Base-by-base conservation (phyloP, 2,329 filamentous ascomycete species). In the Bipolaris gigantea region DNA sequence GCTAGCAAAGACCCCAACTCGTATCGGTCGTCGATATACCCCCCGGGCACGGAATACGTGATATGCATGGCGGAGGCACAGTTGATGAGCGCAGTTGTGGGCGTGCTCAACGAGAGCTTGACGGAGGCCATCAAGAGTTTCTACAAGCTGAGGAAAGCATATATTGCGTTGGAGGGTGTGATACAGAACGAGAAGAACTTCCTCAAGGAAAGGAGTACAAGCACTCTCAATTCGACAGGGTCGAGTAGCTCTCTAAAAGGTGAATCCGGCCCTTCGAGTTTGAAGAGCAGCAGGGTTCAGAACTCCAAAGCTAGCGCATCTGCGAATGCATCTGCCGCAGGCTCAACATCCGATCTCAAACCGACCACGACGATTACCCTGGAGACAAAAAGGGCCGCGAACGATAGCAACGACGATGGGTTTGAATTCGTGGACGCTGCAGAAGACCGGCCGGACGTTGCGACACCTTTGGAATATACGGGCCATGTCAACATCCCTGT, bases 121-220 rank as follows among this genome's bases (percentile, higher is more conserved):
- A 93, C 92, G 0, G 94, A 97, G 73, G 91, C 87, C 15, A 84
- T 97, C 73, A 91, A 88, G 75, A 91, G 91, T 5, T 97, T 97
- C 69, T 95, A 96, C 71, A 96, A 94, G 75, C 76, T 97, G 63
- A 83, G 93, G 57, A 96, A 95, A 72, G 93, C 93, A 0, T 97
- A 89, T 67, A 78, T 91, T 35, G 88, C 91, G 0, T 79, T 99
- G 3, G 89, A 96, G 66, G 82, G 81, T 9, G 89, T 99, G 50
- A 81, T 92, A 69, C 83, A 89, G 56, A 83, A 87, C 32, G 92
- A 96, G 75, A 82, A 82, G 21, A 85, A 82, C 56, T 85, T 81
- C 56, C 66, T 85, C 51, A 70, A 65, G 13, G 59, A 69, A 55
- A 71, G 62, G 57, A 77, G 73, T 56, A 63, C 63, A 27, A 74